A percentile compares a stretch with the other conserved stretches of the same genome.
Evolutionary conservation across 768 basidiomycete species (phyloP).

Genomic region (Phanerochaete carnosa): DNA sequence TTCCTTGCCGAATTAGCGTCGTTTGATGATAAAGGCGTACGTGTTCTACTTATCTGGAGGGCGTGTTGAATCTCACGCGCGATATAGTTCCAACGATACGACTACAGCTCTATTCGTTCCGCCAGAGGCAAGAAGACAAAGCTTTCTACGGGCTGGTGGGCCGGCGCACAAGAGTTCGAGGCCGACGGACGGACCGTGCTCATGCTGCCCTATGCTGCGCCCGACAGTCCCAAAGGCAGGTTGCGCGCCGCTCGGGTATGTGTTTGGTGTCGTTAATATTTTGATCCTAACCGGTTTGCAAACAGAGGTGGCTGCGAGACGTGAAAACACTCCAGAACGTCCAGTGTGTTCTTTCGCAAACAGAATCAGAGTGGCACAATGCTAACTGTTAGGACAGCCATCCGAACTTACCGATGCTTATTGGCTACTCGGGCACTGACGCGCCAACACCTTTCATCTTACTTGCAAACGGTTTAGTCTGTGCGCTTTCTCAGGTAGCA

Average conservation of each 20-base stretch:
- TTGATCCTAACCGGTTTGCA: no score
- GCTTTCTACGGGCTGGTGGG: slow-evolving; percentile 47
- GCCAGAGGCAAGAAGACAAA: not conserved
- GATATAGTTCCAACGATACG: not conserved
- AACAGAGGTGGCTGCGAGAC: slow-evolving; percentile 46
- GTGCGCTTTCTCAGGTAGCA: not conserved
- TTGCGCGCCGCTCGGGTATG: not conserved
- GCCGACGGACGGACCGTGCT: slow-evolving; percentile 37
- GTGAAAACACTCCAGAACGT: slow-evolving; percentile 48
- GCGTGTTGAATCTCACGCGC: not conserved
- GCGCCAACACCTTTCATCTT: slow-evolving; percentile 48
- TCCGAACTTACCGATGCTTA: slow-evolving; percentile 51
- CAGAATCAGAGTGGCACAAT: not conserved
- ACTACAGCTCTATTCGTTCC: not conserved
- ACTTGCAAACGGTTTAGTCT: slow-evolving; percentile 41
- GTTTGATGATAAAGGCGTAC: slow-evolving; percentile 31
- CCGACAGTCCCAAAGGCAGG: not conserved
- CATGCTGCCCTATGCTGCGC: slow-evolving; percentile 42
- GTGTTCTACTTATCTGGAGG: not conserved
- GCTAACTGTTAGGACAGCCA: slow-evolving; percentile 31
- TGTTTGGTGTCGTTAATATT: no score
- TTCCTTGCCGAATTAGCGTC: slow-evolving; percentile 12
- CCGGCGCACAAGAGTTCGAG: slow-evolving; percentile 38
- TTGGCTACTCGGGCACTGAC: slow-evolving; percentile 45
- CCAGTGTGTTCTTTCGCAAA: slow-evolving; percentile 34